Base-by-base conservation (phyloP, 1,139 yeast genomes). In the Torulaspora pretoriensis region DNA sequence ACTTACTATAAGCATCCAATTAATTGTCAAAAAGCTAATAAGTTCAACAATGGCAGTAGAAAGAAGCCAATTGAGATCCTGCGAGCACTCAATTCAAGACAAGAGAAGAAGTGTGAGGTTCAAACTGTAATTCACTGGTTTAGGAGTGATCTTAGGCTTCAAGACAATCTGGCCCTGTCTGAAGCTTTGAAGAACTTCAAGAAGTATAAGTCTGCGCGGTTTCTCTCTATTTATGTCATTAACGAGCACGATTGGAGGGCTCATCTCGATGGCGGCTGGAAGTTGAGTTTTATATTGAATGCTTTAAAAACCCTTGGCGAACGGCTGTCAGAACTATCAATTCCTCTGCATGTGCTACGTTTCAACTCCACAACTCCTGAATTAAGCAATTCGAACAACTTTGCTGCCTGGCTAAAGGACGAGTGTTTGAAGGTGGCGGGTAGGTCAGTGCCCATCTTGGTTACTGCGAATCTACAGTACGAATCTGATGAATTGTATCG, bases 401-500 rank as follows among this genome's bases (percentile, higher is more conserved):
- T 57, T 23, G 47, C 53, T 0, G 40, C 49, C 3, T 60, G 73
- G 50, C 51, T 60, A n/a, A 41, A 59, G 6, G 60, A 64, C 30
- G 50, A 67, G 40, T 51, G 54, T 27, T n/a, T 41, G 23, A 23
- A 40, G 17, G 26, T 51, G 5, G 40, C 46, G 9, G 27, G 31
- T 2, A 41, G 42, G 8, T 29, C 42, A 2, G 43, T 28, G 7
- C 26, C 46, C n/a, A 37, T 35, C 2, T 19, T 44, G 2, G 43
- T 53, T 4, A 51, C 48, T 3, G 53, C 55, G 8, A 53, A 53
- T 36, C 46, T 50, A 13, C 72, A 72, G 53, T 77, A 76, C 55
- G 81, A 76, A 55, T 71, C 71, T 19, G 81, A 78, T 54, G 82
- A 78, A 54, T 50, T 76, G 41, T 61, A 71, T 24, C 65, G 75